Evolutionary conservation across 140 eudicot genomes (phyloP), one percentile per base, ranked within the genome.

Genomic region (Cichorium intybus): DNA sequence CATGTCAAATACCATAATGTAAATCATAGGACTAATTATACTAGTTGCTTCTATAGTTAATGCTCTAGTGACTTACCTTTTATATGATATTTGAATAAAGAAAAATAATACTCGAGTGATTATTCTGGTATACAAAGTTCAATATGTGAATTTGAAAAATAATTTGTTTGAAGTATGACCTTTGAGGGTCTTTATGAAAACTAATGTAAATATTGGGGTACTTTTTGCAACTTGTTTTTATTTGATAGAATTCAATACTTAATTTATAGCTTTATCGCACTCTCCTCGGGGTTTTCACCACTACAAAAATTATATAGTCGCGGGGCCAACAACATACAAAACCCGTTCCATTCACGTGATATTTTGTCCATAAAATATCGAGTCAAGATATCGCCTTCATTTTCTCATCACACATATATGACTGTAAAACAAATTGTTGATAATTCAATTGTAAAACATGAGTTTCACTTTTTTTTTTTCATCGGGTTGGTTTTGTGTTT

Each of bases 211-310:
- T 27, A 10, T 21, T 62, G 17, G 39, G 64, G 43, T 52, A 17
- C 3, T 15, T 37, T 64, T 11, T 64, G 78, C 39, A 55, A 53
- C 51, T 41, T 52, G 17, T 45, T 69, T 11, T 8, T 37, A 35
- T 63, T 14, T 62, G 0, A 24, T 37, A 50, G 18, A 56, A 57
- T 20, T 27, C 10, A 9, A 64, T 29, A 63, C 54, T 27, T 63
- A 14, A 72, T 72, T 15, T 64, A 29, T 46, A 14, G 54, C 64
- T 28, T 39, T 55, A 73, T 73, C 60, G 51, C 60, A 43, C 9
- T 21, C 43, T 7, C 60, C 72, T 73, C 26, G 78, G 72, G 43
- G 43, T 73, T 54, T 64, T 73, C 72, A 56, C 78, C 78, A 54
- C 72, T 73, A 54, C 61, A 50, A 18, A 60, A 60, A 23, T 22